Conservation (phyloP, 2,329 filamentous ascomycete genomes). For the Bipolaris bicolor region DNA sequence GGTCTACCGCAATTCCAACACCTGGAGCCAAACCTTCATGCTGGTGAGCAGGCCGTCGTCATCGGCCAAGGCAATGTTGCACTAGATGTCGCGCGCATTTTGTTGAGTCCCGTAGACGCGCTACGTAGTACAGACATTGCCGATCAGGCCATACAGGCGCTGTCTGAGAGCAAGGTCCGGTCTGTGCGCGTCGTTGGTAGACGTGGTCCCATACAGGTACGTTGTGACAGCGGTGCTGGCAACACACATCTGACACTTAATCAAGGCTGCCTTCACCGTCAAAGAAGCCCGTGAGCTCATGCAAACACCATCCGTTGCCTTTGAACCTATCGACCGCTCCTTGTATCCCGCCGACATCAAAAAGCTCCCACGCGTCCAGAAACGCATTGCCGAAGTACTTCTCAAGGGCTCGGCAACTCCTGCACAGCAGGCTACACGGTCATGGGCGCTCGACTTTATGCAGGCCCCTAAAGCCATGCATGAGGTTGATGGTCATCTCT, state of each 20-base stretch:
- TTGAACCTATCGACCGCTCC: constrained; percentile 69
- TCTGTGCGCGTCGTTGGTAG: constrained; percentile 87
- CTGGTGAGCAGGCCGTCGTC: constrained; percentile 81
- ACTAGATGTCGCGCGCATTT: constrained; percentile 86
- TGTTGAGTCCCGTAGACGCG: constrained; percentile 76
- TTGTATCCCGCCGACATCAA: constrained; percentile 72
- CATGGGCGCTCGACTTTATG: constrained; percentile 86
- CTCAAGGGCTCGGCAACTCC: constrained; percentile 70
- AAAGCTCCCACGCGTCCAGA: constrained; percentile 74
- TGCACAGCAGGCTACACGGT: constrained; percentile 61
- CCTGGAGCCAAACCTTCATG: constrained; percentile 74
- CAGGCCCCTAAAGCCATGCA: constrained; percentile 77
- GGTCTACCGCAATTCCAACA: constrained; percentile 81
- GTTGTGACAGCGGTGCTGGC: constrained; percentile 16
- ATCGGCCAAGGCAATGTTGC: constrained; percentile 97
- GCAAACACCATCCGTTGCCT: constrained; percentile 73
- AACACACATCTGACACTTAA: background rate
- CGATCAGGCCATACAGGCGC: constrained; percentile 75
- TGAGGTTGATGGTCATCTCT: constrained; percentile 60
- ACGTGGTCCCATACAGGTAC: constrained; percentile 83
- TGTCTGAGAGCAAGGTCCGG: constrained; percentile 75
- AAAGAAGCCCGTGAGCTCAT: constrained; percentile 92
- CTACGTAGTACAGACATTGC: constrained; percentile 87
- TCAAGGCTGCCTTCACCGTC: constrained; percentile 87
- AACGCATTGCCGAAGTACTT: constrained; percentile 80